Conservation (phyloP, 768 basidiomycete species). For the Pisolithus orientalis region DNA sequence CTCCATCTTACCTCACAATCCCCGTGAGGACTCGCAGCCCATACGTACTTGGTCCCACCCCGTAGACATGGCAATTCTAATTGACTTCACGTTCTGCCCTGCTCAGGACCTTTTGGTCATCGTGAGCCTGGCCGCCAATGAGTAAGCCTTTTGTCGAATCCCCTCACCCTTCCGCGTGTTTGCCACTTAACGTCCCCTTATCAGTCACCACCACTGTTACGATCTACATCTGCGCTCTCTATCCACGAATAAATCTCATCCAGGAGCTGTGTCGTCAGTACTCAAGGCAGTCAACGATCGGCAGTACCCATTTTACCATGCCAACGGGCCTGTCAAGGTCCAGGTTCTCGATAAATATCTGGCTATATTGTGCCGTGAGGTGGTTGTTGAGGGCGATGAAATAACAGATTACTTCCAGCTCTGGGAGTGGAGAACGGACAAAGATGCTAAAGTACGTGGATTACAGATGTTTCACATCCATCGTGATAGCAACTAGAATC, state of each 20-base stretch:
- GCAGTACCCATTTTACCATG: neutral
- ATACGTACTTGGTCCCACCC: conserved; percentile 37
- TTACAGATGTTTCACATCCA: neutral
- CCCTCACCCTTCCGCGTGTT: neutral
- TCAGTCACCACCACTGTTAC: conserved; percentile 38
- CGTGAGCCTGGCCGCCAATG: conserved; percentile 35
- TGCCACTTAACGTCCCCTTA: neutral
- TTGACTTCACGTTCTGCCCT: conserved; percentile 56
- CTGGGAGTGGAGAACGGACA: conserved; percentile 42
- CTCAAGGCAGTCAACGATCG: conserved; percentile 10
- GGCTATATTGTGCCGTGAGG: conserved; percentile 44
- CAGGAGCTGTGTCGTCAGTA: conserved; percentile 33
- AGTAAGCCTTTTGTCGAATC: conserved; percentile 28
- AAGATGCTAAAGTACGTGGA: conserved; percentile 31
- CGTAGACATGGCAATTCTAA: conserved; percentile 37
- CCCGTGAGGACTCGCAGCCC: conserved; percentile 8
- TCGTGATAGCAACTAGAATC: neutral
- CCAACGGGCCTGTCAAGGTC: conserved; percentile 34
- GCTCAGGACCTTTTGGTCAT: conserved; percentile 49
- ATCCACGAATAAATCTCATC: conserved; percentile 45
- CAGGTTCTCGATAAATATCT: conserved; percentile 42
- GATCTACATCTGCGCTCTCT: conserved; percentile 48
- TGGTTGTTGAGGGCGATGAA: conserved; percentile 15
- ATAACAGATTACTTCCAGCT: conserved; percentile 42
- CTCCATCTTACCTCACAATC: conserved; percentile 12